Percentiles rank a stretch among this genome's conserved stretches.
These are phyloP conservation scores for Porogramme epimiltina DNA, from an alignment of 1,284 basidiomycete species.

Conservation along the genomic window DNA sequence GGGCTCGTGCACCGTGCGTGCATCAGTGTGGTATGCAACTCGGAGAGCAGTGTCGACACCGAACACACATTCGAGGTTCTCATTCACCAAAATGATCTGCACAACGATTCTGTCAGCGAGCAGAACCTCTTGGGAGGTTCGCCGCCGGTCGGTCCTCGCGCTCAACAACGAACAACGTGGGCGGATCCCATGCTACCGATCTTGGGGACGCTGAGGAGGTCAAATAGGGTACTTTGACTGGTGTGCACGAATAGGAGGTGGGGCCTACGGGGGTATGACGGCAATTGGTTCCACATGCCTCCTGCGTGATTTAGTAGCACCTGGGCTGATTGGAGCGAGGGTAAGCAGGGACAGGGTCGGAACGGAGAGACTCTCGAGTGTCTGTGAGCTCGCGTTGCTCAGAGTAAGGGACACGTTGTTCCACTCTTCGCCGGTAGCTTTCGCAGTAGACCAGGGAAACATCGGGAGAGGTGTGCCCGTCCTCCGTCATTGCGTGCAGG, in stretches of 20 bases:
- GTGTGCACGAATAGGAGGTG: too few species aligned
- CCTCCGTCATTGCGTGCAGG: conserved; percentile 50
- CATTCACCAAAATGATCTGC: conserved; percentile 48
- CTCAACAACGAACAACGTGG: too few species aligned
- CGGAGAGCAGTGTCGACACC: conserved; percentile 45
- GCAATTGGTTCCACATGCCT: too few species aligned
- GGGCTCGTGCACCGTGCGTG: conserved; percentile 31
- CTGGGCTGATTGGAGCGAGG: background rate
- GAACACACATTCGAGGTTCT: conserved; percentile 55
- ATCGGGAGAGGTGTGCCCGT: conserved; percentile 42
- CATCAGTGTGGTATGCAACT: conserved; percentile 1
- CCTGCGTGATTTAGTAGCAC: too few species aligned
- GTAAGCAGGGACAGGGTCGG: conserved; percentile 4
- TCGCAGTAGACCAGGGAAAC: conserved; percentile 59
- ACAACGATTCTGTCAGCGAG: background rate
- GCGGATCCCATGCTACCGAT: too few species aligned
- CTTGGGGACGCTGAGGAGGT: too few species aligned
- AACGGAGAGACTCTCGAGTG: conserved; percentile 4
- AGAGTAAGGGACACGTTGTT: conserved; percentile 22
- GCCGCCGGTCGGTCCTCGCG: background rate
- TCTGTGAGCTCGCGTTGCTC: conserved; percentile 11
- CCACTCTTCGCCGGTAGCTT: conserved; percentile 67
- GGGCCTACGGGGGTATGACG: too few species aligned
- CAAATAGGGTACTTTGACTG: too few species aligned
- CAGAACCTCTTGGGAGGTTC: too few species aligned